phyloP scores from a whole-genome alignment of 129 eudicot species.

The Saposhnikovia divaricata region DNA sequence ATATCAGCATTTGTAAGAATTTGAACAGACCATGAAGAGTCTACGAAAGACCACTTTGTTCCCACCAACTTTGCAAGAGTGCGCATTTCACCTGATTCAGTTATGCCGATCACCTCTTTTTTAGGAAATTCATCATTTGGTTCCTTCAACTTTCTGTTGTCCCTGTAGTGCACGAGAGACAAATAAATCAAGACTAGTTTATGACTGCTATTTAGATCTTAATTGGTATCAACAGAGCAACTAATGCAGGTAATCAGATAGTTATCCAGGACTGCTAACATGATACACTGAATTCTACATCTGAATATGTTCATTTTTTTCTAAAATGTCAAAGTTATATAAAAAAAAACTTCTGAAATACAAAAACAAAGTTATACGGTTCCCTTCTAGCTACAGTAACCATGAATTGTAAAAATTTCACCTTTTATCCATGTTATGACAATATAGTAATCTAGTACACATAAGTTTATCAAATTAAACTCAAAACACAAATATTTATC shows the following conservation, averaged over 20 bases:
- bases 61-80: constrained; percentile 44
- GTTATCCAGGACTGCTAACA: neutral
- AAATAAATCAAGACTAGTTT: neutral
- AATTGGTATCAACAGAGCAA: neutral
- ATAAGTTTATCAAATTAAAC: neutral
- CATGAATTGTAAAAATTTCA: neutral
- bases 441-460: neutral
- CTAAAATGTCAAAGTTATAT: neutral
- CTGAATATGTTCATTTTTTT: neutral
- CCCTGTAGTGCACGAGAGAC: constrained; percentile 29
- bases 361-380: neutral
- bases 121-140: constrained; percentile 13
- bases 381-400: neutral
- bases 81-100: constrained; percentile 43
- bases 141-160: constrained; percentile 27
- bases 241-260: neutral
- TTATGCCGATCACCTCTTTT: constrained; percentile 52
- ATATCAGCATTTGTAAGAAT: constrained; percentile 24
- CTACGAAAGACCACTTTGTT: constrained; percentile 57
- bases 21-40: constrained; percentile 59
- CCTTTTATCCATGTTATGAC: neutral
- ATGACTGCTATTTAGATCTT: neutral
- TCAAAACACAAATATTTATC: neutral
- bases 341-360: neutral
- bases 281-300: neutral